Base-by-base conservation (phyloP, 306 rosid species). In the Malus domestica region DNA sequence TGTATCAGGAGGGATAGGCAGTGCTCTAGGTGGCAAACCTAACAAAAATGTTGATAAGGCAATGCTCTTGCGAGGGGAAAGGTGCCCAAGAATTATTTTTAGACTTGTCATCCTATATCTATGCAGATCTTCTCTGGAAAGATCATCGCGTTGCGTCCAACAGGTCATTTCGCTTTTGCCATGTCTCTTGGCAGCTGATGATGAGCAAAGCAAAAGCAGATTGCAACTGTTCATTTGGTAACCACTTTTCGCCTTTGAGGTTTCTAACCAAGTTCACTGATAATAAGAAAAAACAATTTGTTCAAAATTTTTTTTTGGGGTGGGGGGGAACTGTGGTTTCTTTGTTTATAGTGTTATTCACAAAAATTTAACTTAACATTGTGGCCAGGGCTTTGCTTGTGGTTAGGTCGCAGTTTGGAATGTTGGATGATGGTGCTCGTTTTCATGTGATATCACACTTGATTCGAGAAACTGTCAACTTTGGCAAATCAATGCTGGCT, bases 191-290 rank as follows among this genome's bases (percentile, higher is more conserved):
- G 82, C 82, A 75, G 87, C 97, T 85, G 98, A 95, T 22, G 98
- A 95, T 61, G 98, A 95, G 88, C 97, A 89, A 84, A 92, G 92
- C 96, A 95, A 90, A 84, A 89, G 87, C 75, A 88, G 96, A 85
- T 88, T 95, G 79, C 98, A 90, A 82, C 92, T 92, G 78, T 84
- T 92, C 85, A 90, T 95, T 88, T 95, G 98, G 98, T 95, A 95
- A 63, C 75, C 61, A 79, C 69, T 40, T 75, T 25, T 76, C 57
- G 2, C 33, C 71, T 76, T 79, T 19, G 68, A 52, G 73, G 51
- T 51, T 67, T 59, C 66, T 52, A 46, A 73, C 67, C 72, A 77
- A 58, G 46, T 64, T 79, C 49, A 44, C 63, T 44, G 69, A 25
- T 63, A 51, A 66, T 57, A 42, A 16, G 38, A 74, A 83, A 68